Percentiles rank a stretch among this genome's conserved stretches.
Conservation (phyloP, 768 basidiomycete species). For the Mycena galopus region DNA sequence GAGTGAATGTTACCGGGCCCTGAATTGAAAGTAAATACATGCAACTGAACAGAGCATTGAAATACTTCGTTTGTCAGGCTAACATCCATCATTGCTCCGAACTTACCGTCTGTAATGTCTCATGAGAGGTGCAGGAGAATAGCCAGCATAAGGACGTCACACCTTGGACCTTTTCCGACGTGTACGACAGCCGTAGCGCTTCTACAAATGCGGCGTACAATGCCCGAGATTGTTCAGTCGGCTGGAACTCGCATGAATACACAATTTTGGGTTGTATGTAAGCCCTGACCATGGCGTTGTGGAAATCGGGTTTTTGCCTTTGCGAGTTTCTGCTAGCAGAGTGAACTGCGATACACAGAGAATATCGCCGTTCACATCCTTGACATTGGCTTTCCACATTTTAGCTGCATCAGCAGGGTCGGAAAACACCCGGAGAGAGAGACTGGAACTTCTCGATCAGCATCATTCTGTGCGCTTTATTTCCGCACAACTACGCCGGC, state of each 20-base stretch:
- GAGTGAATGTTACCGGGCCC: slow-evolving; percentile 89
- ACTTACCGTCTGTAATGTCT: slow-evolving; percentile 78
- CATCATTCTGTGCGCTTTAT: neutral
- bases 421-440: slow-evolving; percentile 81
- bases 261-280: neutral
- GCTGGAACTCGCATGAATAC: slow-evolving; percentile 53
- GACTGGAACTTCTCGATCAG: slow-evolving; percentile 53
- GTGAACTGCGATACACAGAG: slow-evolving; percentile 97
- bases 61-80: slow-evolving; percentile 86
- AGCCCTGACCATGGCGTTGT: slow-evolving; percentile 88
- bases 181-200: slow-evolving; percentile 74
- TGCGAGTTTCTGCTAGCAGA: slow-evolving; percentile 86
- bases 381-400: slow-evolving; percentile 91
- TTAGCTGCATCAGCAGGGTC: slow-evolving; percentile 64
- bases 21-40: slow-evolving; percentile 65
- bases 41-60: slow-evolving; percentile 37
- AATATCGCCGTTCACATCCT: slow-evolving; percentile 90
- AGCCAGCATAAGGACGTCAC: slow-evolving; percentile 40
- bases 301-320: slow-evolving; percentile 96
- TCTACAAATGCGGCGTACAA: slow-evolving; percentile 83
- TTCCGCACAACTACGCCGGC: neutral
- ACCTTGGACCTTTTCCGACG: slow-evolving; percentile 87
- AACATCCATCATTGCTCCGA: slow-evolving; percentile 98
- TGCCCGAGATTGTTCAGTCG: slow-evolving; percentile 72
- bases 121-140: slow-evolving; percentile 18